Evolutionary conservation across 73 alveolate genomes (phyloP), one percentile per base, ranked within the genome.

Genomic region (Effrenium voratum): DNA sequence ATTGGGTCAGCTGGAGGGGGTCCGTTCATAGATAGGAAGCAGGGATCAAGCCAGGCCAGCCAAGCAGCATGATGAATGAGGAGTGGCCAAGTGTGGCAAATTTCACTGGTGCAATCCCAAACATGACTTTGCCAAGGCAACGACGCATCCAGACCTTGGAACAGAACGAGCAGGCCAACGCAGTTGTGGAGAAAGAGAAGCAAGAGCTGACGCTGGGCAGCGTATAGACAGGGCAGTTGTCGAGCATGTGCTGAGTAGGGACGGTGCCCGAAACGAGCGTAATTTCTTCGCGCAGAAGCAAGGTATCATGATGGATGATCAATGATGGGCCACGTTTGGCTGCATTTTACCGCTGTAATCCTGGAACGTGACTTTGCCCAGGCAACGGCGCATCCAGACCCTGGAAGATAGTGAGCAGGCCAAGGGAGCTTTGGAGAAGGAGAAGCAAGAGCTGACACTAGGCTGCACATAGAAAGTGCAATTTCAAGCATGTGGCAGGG

Each of bases 121-220:
- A 12, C 82, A 1, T 22, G 10, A 72, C 32, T 30, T 19, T 77
- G 43, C 86, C 10, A 41, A 75, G 86, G 86, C 86, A 75, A 12
- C 86, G 24, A 24, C 86, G 86, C 41, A 75, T 75, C 59, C 86
- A 75, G 86, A 75, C 24, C 59, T 57, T 75, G 86, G 86, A 75
- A 75, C 38, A 2, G 12, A 57, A 52, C 13, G 59, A 75, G 86
- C 36, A 75, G 36, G 86, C 38, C 40, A 75, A 43, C 4, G 13
- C 38, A 3, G 59, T 15, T 3, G 4, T 75, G 52, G 59, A 75
- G 43, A 75, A 75, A 57, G 86, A 75, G 12, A 75, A 75, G 59
- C 59, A 75, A 24, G 86, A 75, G 34, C 43, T 75, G 86, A 10
- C 59, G 45, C 59, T 41, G 38, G 86, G 22, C 5, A 10, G 86